Evolutionary conservation across 495 filamentous ascomycete genomes (phyloP).

Genomic region (Tetracladium setigerum): DNA sequence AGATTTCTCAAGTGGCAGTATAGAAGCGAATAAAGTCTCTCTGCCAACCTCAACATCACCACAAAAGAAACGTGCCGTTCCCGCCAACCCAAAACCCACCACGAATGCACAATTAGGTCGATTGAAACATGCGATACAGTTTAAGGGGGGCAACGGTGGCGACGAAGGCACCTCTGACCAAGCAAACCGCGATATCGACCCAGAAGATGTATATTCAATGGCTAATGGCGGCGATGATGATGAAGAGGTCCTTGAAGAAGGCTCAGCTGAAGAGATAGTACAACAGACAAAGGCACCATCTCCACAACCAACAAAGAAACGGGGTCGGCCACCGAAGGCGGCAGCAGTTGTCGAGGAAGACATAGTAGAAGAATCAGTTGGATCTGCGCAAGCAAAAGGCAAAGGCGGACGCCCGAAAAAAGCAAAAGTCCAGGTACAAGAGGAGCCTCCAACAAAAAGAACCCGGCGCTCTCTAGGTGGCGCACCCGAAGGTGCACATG

Average conservation of each 20-base stretch:
- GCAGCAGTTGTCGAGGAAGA: conserved; percentile 8
- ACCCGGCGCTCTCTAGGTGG: conserved; percentile 22
- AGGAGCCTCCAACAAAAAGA: conserved; percentile 24
- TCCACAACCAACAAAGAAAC: conserved; percentile 25
- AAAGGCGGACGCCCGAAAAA: conserved; percentile 19
- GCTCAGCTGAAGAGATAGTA: conserved; percentile 5
- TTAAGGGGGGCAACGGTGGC: too few species aligned
- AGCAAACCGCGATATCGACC: not conserved
- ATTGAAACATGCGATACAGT: not conserved
- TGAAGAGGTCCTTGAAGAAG: conserved; percentile 3
- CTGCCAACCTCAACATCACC: not conserved
- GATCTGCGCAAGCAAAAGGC: conserved; percentile 21
- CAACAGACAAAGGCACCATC: too few species aligned
- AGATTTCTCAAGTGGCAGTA: conserved; percentile 16
- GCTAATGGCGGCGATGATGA: conserved; percentile 13
- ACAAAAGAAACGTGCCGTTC: not conserved
- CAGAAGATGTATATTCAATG: conserved; percentile 16
- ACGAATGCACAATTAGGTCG: not conserved
- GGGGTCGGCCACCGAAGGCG: conserved; percentile 27
- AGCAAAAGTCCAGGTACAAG: conserved; percentile 16
- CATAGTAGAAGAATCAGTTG: conserved; percentile 1
- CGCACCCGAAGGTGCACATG: not conserved
- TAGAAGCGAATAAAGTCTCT: too few species aligned
- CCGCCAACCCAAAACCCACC: not conserved
- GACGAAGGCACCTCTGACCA: too few species aligned